Conservation (phyloP, 768 basidiomycete genomes). For the Rhodotorula graminis region DNA sequence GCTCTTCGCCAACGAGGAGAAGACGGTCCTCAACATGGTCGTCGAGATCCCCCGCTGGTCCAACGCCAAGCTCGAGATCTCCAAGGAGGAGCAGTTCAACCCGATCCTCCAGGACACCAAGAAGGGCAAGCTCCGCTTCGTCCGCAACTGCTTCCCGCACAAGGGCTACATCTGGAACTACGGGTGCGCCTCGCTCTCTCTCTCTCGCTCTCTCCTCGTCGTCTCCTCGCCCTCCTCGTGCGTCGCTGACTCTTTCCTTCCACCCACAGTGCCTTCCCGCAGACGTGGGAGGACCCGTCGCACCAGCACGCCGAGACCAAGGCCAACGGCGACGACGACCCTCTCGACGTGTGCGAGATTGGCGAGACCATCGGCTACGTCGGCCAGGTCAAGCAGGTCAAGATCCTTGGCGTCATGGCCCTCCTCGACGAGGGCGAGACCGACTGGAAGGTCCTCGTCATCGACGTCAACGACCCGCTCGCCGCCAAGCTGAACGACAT, state of each 20-base stretch:
- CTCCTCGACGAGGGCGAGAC: slow-evolving; percentile 98
- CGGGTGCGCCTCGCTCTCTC: slow-evolving; percentile 26
- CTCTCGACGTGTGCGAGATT: slow-evolving; percentile 98
- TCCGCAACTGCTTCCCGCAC: slow-evolving; percentile 99
- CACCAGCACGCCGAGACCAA: slow-evolving; percentile 90
- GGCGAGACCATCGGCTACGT: slow-evolving; percentile 96
- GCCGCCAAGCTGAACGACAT: slow-evolving; percentile 96
- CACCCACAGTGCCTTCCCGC: slow-evolving; percentile 79
- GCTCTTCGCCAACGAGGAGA: slow-evolving; percentile 91
- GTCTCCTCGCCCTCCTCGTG: too few relatives aligned
- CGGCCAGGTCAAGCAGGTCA: slow-evolving; percentile 99
- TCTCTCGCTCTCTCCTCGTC: not conserved
- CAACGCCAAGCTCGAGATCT: slow-evolving; percentile 99
- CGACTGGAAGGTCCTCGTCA: slow-evolving; percentile 99
- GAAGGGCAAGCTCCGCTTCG: slow-evolving; percentile 90
- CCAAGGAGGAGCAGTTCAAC: slow-evolving; percentile 96
- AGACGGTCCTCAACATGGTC: slow-evolving; percentile 96
- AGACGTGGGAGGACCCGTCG: slow-evolving; percentile 98
- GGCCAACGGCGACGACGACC: slow-evolving; percentile 98
- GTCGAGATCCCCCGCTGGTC: slow-evolving; percentile 98
- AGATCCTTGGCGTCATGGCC: slow-evolving; percentile 99
- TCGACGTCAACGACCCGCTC: slow-evolving; percentile 90
- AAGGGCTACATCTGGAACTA: slow-evolving; percentile 99
- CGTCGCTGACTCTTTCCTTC: not conserved
- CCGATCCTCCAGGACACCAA: slow-evolving; percentile 99